Evolutionary conservation across 116 monocot genomes (phyloP).

Genomic region (Cymodocea nodosa): DNA sequence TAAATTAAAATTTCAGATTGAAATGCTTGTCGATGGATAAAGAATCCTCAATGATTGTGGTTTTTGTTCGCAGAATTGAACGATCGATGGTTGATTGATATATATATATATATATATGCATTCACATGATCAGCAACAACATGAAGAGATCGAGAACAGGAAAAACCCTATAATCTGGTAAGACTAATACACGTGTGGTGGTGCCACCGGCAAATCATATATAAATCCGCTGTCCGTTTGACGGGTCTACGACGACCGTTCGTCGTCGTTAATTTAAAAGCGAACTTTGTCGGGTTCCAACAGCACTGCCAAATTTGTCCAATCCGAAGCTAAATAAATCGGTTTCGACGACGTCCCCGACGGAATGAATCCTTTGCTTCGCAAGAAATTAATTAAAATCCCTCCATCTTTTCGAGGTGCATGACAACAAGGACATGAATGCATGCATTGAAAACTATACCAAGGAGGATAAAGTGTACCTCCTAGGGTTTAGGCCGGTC

Average conservation of each 20-base stretch:
- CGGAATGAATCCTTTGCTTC: too few species aligned
- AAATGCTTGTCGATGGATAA: too few species aligned
- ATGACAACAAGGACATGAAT: background rate
- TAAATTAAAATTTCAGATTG: too few species aligned
- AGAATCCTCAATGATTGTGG: too few species aligned
- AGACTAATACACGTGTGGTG: slow-evolving; percentile 2
- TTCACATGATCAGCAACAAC: too few species aligned
- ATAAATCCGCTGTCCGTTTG: background rate
- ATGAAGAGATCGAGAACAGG: too few species aligned
- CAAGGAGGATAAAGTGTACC: background rate
- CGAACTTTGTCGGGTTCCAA: too few species aligned
- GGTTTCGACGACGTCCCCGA: background rate
- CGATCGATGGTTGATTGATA: background rate
- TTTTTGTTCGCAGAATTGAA: too few species aligned
- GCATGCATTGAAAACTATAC: slow-evolving; percentile 10
- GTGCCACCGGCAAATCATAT: too few species aligned
- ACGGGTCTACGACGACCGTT: slow-evolving; percentile 3
- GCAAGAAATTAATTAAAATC: too few species aligned
- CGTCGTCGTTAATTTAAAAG: background rate
- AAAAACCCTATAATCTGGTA: slow-evolving; percentile 2
- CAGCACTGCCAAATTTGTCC: slow-evolving; percentile 7
- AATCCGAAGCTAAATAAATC: background rate
- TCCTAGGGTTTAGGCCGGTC: background rate
- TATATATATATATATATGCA: too few species aligned
- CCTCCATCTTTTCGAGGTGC: background rate